Evolutionary conservation across 179 eudicot species (phyloP), one percentile per base, ranked within the genome.

Genomic region (Drosera spatulata): DNA sequence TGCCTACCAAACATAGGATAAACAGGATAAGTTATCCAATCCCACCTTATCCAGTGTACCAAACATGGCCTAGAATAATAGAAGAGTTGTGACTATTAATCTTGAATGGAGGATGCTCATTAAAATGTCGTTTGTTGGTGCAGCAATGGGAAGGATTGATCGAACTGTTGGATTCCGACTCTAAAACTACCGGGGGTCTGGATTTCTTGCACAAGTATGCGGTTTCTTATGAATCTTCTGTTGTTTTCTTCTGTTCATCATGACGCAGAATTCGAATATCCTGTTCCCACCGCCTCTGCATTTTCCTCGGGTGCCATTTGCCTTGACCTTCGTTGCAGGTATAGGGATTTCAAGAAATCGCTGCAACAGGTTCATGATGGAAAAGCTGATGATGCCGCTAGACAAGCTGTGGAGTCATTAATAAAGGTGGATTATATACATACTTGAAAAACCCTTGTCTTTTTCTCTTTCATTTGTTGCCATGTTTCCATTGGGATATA

Each of bases 111-210:
- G 33, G 33, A 22, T 22, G 33, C 33, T 22, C 7, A 53, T 53
- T 53, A 38, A 7, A 46, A 53, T 51, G 53, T 9, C 56, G 52
- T 53, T 63, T 50, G 50, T 2, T 59, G 61, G 41, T 71, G 69
- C 82, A 93, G 99, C 90, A 86, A 86, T 93, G 99, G 96, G 99
- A 93, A 75, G 93, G 96, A 59, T 70, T 93, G 58, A 79, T 93
- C 57, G 95, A 89, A 68, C 60, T 93, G 65, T 60, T 93, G 71
- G 96, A 95, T 50, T 81, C 89, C 59, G 91, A 89, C 59, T 77
- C 87, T 57, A 79, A 74, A 70, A 83, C 88, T 68, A 90, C 95
- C 69, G 96, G 96, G 22, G 90, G 99, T 54, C 90, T 93, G 13
- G 95, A 93, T 70, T 93, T 93, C 70, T 73, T 93, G 64, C 91